Conservation (phyloP, 2,329 filamentous ascomycete species). For the Fusarium zealandicum region DNA sequence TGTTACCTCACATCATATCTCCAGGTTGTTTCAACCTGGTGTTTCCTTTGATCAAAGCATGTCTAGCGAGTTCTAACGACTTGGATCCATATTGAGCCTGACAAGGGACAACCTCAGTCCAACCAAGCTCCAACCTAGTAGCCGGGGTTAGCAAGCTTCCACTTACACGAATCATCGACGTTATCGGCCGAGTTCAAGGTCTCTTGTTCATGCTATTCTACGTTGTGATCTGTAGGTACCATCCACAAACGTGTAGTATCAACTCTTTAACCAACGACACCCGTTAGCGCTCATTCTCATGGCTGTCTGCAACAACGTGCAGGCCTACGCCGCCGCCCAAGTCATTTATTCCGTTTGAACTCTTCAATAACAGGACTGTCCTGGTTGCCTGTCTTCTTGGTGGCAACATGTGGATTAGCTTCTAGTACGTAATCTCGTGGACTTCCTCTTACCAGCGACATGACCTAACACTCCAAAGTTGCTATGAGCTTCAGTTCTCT, state of each 20-base stretch:
- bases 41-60: too few relatives aligned
- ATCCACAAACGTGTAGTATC: neutral
- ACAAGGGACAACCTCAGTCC: neutral
- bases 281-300: slow-evolving; percentile 60
- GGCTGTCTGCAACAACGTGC: slow-evolving; percentile 47
- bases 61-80: neutral
- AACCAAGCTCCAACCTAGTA: slow-evolving; percentile 10
- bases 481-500: slow-evolving; percentile 18
- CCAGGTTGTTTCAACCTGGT: neutral
- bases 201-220: slow-evolving; percentile 50
- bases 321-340: slow-evolving; percentile 57
- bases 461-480: neutral
- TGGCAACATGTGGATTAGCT: slow-evolving; percentile 16
- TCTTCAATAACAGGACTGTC: slow-evolving; percentile 54
- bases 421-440: slow-evolving; percentile 6
- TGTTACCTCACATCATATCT: neutral
- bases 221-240: slow-evolving; percentile 1
- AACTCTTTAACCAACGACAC: neutral
- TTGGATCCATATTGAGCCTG: neutral
- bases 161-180: slow-evolving; percentile 66
- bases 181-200: slow-evolving; percentile 68
- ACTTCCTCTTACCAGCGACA: neutral
- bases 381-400: slow-evolving; percentile 34
- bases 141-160: slow-evolving; percentile 64
- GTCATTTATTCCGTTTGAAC: slow-evolving; percentile 48